phyloP scores from a whole-genome alignment of 805 yeast genomes.

The Candida ascalaphidarum region DNA sequence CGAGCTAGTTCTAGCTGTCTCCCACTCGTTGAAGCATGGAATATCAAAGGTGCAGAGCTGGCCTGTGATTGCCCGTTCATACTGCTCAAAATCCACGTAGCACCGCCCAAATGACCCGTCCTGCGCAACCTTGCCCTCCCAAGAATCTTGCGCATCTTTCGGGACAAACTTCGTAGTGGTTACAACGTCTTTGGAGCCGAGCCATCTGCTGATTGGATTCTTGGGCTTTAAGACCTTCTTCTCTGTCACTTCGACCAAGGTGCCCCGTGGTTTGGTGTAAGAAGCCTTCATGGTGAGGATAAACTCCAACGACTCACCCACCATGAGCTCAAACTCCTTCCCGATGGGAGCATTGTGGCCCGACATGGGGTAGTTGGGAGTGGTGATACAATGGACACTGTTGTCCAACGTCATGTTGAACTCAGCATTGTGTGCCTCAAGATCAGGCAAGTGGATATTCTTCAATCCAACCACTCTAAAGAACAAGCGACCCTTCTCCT shows the following conservation, averaged over 20 bases:
- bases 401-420: constrained; percentile 61
- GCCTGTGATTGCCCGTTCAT: constrained; percentile 49
- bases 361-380: constrained; percentile 40
- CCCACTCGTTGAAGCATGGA: constrained; percentile 82
- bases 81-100: constrained; percentile 53
- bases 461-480: constrained; percentile 39
- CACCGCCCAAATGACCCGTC: constrained; percentile 89
- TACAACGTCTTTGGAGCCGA: constrained; percentile 40
- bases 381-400: constrained; percentile 71
- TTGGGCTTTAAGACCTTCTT: constrained; percentile 39
- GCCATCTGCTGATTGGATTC: constrained; percentile 36
- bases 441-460: constrained; percentile 39
- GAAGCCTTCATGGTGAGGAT: constrained; percentile 65
- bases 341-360: constrained; percentile 32
- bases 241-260: constrained; percentile 53
- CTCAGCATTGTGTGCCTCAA: constrained; percentile 36
- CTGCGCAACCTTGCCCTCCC: constrained; percentile 60
- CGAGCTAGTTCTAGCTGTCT: constrained; percentile 16
- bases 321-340: constrained; percentile 75
- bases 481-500: constrained; percentile 49
- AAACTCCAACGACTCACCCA: constrained; percentile 52
- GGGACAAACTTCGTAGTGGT: constrained; percentile 46
- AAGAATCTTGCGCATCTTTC: constrained; percentile 44
- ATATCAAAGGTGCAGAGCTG: constrained; percentile 42
- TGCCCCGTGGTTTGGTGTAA: constrained; percentile 42